Evolutionary conservation across 768 basidiomycete genomes (phyloP).

Genomic region (Leccinum imitatum): DNA sequence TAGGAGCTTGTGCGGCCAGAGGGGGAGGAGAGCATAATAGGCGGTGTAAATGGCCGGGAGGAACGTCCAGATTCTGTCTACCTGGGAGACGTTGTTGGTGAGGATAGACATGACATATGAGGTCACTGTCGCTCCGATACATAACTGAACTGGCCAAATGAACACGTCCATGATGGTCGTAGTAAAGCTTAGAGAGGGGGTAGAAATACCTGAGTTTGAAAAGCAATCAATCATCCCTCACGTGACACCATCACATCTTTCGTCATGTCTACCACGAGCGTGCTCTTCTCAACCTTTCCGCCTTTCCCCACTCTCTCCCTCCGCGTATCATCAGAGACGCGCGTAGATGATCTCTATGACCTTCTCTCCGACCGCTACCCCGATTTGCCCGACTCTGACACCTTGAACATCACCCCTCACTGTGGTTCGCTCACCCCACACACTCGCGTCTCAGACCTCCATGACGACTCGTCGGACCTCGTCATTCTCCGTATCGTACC

Average conservation of each 20-base stretch:
- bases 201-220: no score
- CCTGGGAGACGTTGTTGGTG: conserved; percentile 82
- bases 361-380: conserved; percentile 48
- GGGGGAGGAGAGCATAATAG: conserved; percentile 77
- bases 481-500: conserved; percentile 75
- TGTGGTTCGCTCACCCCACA: conserved; percentile 32
- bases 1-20: conserved; percentile 41
- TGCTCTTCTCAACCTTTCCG: conserved; percentile 60
- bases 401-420: conserved; percentile 43
- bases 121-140: conserved; percentile 42
- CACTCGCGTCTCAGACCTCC: conserved; percentile 37
- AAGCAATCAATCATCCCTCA: neutral
- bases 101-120: conserved; percentile 63
- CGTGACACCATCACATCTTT: neutral
- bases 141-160: conserved; percentile 66
- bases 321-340: conserved; percentile 40
- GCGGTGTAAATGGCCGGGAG: conserved; percentile 80
- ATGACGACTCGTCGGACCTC: conserved; percentile 36
- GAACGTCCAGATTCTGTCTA: conserved; percentile 82
- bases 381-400: conserved; percentile 41
- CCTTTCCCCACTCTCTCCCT: conserved; percentile 60
- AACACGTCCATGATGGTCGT: conserved; percentile 27
- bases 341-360: conserved; percentile 41
- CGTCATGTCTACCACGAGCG: conserved; percentile 46
- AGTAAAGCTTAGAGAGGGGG: no score